Conservation (phyloP, 2,329 filamentous ascomycete species). For the Arthrobotrys musiformis region DNA sequence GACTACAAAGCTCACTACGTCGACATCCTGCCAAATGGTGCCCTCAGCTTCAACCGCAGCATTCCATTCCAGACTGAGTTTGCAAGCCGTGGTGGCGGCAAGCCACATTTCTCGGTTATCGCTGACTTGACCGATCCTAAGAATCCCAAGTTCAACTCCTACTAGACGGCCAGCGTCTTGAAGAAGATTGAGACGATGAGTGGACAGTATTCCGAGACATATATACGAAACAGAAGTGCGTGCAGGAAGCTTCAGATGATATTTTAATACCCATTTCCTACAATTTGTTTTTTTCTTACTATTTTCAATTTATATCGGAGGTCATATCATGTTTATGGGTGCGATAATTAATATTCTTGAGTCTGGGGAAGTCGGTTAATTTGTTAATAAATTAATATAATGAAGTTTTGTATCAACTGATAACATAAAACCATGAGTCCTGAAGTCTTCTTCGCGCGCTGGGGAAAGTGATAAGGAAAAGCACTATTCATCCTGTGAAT, state of each 20-base stretch:
- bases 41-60: constrained; percentile 70
- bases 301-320: neutral
- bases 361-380: neutral
- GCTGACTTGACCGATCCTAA: constrained; percentile 48
- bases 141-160: constrained; percentile 51
- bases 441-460: too few species aligned
- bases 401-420: neutral
- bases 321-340: neutral
- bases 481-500: too few species aligned
- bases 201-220: neutral
- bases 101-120: constrained; percentile 69
- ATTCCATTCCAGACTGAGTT: constrained; percentile 70
- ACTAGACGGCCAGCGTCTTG: neutral
- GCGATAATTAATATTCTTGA: neutral
- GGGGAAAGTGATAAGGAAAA: too few species aligned
- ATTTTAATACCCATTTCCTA: neutral
- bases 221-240: neutral
- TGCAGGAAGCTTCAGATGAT: neutral
- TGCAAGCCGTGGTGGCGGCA: constrained; percentile 69
- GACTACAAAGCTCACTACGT: constrained; percentile 74
- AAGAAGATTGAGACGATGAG: neutral
- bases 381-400: neutral
- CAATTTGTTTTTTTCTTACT: neutral
- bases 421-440: too few species aligned
- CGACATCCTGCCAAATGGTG: constrained; percentile 69